Conservation (phyloP, 2,329 filamentous ascomycete genomes). For the Fusarium sterilihyphosum region DNA sequence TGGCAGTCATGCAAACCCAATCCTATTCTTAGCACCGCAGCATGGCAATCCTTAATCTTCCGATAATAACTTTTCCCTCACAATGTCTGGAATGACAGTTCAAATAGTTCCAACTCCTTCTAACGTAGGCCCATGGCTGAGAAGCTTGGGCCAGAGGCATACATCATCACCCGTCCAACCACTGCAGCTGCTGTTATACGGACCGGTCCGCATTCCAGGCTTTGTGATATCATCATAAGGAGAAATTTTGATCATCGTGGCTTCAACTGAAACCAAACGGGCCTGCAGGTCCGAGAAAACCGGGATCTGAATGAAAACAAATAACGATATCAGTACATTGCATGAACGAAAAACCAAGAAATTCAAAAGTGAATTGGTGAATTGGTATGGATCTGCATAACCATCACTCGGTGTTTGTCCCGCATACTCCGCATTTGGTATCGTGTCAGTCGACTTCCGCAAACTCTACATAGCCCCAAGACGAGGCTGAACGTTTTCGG, state of each 20-base stretch:
- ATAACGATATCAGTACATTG: background rate
- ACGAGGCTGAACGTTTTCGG: constrained; percentile 3
- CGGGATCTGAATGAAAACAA: background rate
- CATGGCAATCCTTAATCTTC: background rate
- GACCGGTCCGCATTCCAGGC: constrained; percentile 6
- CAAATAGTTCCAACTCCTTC: background rate
- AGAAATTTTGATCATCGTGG: background rate
- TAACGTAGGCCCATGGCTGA: background rate
- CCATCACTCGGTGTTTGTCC: background rate
- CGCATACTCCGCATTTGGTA: constrained; percentile 14
- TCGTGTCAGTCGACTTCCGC: background rate
- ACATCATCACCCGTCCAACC: constrained; percentile 13
- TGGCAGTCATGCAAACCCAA: background rate
- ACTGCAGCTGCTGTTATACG: background rate
- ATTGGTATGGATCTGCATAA: constrained; percentile 23
- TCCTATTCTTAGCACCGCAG: constrained; percentile 13
- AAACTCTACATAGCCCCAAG: background rate
- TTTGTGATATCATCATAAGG: background rate
- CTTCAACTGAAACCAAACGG: constrained; percentile 5
- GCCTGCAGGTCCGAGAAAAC: background rate
- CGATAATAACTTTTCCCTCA: background rate
- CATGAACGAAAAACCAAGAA: background rate
- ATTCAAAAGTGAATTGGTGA: background rate
- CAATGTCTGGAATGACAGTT: constrained; percentile 3
- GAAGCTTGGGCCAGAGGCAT: background rate